Evolutionary conservation across 2,329 filamentous ascomycete genomes (phyloP), one percentile per base, ranked within the genome.

Genomic region (Botrytis galanthina): DNA sequence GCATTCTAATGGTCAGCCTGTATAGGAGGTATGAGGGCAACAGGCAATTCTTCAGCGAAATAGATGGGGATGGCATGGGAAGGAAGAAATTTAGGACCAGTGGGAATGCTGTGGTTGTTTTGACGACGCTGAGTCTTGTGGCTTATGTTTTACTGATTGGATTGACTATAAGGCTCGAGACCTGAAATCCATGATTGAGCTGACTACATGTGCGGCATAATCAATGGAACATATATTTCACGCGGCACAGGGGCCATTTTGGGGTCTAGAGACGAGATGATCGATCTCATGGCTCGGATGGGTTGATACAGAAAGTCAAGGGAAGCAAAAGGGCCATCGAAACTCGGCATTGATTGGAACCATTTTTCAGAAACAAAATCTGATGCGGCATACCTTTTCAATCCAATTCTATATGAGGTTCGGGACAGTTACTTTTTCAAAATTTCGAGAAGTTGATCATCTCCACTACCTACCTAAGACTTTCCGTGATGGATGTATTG

Each of bases 21-120:
- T 97, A 97, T 83, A 89, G 96, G 73, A 90, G 96, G 71, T 93
- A 95, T 80, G 93, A 98, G 83, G 95, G 96, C 73, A 97, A 98
- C 80, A 89, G 90, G 76, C 95, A 98, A 83, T 98, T 99, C 84
- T 98, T 98, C 83, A 89, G 86, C 75, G 86, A 83, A 61, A 78
- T 82, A 42, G 78, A 78, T 46, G 79, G 80, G 42, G 79, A 81
- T 75, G 84, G 84, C 22, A 80, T 84, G 74, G 80, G 83, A 37
- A 86, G 82, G 76, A 86, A 84, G 79, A 89, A 86, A 80, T 91
- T 91, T 77, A 86, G 89, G 75, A 91, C 89, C 32, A 90, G 87
- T 75, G 88, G 89, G 39, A 89, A 90, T 78, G 90, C 87, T 70
- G 89, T 91, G 32, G 81, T 88, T 1, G 79, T 91, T 51, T 82